phyloP scores from a whole-genome alignment of 192 early-diverging fungal genomes.

The Cetraspora pellucida region DNA sequence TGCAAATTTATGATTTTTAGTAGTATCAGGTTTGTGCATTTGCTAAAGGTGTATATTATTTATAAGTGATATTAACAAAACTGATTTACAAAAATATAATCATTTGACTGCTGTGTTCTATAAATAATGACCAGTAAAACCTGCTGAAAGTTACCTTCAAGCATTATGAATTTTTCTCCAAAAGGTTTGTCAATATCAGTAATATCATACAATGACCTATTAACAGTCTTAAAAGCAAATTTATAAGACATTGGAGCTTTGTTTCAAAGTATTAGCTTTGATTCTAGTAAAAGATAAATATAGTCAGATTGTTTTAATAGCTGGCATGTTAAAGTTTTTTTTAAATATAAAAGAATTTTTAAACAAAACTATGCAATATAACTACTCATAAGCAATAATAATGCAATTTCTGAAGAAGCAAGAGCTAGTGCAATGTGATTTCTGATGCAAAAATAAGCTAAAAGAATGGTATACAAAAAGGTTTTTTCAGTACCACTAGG shows the following conservation, averaged over 20 bases:
- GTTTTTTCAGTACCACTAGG: conserved; percentile 37
- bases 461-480: conserved; percentile 36
- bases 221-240: conserved; percentile 32
- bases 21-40: too few species aligned
- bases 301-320: neutral
- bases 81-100: conserved; percentile 14
- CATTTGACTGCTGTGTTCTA: conserved; percentile 30
- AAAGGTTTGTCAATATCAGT: neutral
- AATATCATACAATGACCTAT: conserved; percentile 31
- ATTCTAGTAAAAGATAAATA: neutral
- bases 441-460: neutral
- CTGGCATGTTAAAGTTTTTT: conserved; percentile 24
- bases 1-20: too few species aligned
- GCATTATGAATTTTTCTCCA: neutral
- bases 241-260: conserved; percentile 38
- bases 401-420: conserved; percentile 41
- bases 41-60: neutral
- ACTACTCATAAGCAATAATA: conserved; percentile 34
- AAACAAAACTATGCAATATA: conserved; percentile 41
- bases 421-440: conserved; percentile 25
- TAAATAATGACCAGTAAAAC: conserved; percentile 33
- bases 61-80: conserved; percentile 2
- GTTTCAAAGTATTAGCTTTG: conserved; percentile 41
- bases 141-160: conserved; percentile 39
- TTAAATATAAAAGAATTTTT: conserved; percentile 39